Evolutionary conservation across 1,284 basidiomycete species (phyloP), one percentile per base, ranked within the genome.

Genomic region (Ustilago esculenta): DNA sequence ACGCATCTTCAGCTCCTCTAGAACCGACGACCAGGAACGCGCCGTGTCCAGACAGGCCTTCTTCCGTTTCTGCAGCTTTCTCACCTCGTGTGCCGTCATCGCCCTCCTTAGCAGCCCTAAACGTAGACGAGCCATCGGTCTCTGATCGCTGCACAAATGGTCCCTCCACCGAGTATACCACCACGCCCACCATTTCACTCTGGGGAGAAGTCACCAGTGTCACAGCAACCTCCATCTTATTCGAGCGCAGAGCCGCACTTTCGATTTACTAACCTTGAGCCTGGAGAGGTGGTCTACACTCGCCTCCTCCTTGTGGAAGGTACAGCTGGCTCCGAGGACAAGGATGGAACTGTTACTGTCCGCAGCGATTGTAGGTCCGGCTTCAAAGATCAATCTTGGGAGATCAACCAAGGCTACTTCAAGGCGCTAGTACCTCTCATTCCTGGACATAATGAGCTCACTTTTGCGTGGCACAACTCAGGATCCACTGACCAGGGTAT

Each of bases 11-110:
- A 76, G 72, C 60, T 68, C 68, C 14, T 72, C 76, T 11, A 46
- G 76, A 10, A 77, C 75, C 1, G 56, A 69, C 40, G 64, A 67
- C 12, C 65, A 78, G 46, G 76, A 78, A 46, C 61, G 76, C 10
- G 73, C 73, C 32, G 72, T 78, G 0, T 76, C 75, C 5, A 43
- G 76, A 25, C 70, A 72, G 49, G 76, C 76, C 32, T 78, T 78
- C 55, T 78, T 78, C 53, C 70, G 76, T 24, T 77, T 75, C 63
- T 68, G 72, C 58, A 67, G 64, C 43, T 78, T 78, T 47, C 48
- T 73, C 33, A 57, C 73, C 27, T 76, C 75, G 3, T 76, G 72
- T 64, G 73, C 73, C 11, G 56, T 72, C 41, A 78, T 78, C 36
- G 76, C 76, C 9, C 67, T 78, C 15, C 59, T 78, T 14, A 65